Percentiles rank a stretch among this genome's conserved stretches.
Evolutionary conservation across 1,284 basidiomycete genomes (phyloP).

Genomic region (Tremellales sp.): DNA sequence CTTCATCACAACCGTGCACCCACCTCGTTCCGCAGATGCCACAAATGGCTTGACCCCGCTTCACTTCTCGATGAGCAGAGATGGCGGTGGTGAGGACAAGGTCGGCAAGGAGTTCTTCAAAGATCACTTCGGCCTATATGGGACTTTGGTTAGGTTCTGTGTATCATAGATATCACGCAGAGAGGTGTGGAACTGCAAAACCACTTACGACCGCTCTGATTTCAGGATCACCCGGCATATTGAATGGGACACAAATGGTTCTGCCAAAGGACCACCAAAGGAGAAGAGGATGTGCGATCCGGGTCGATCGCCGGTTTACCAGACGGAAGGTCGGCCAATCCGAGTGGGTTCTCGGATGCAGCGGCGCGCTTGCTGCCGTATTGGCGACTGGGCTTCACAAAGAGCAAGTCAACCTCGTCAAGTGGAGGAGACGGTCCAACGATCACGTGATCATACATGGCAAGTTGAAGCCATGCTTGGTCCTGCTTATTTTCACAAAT

Average conservation of each 20-base stretch:
- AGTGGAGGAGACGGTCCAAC: too few species aligned
- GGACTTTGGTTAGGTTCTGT: not conserved
- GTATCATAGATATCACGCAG: not conserved
- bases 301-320: too few species aligned
- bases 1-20: too few species aligned
- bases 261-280: not conserved
- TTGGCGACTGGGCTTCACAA: too few species aligned
- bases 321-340: too few species aligned
- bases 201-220: conserved; percentile 13
- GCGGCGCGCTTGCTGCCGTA: too few species aligned
- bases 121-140: conserved; percentile 28
- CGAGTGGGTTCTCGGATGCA: too few species aligned
- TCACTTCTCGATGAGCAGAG: conserved; percentile 41
- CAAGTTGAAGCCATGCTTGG: too few species aligned
- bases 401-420: too few species aligned
- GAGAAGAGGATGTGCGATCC: not conserved
- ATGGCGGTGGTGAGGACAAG: conserved; percentile 34
- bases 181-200: not conserved
- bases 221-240: conserved; percentile 4
- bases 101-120: conserved; percentile 38
- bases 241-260: not conserved
- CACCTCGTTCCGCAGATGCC: conserved; percentile 37
- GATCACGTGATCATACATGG: too few species aligned
- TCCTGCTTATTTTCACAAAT: too few species aligned
- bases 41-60: conserved; percentile 27